A percentile compares a stretch with the other conserved stretches of the same genome.
phyloP scores from a whole-genome alignment of 805 yeast genomes.

The Tetrapisispora iriomotensis region DNA sequence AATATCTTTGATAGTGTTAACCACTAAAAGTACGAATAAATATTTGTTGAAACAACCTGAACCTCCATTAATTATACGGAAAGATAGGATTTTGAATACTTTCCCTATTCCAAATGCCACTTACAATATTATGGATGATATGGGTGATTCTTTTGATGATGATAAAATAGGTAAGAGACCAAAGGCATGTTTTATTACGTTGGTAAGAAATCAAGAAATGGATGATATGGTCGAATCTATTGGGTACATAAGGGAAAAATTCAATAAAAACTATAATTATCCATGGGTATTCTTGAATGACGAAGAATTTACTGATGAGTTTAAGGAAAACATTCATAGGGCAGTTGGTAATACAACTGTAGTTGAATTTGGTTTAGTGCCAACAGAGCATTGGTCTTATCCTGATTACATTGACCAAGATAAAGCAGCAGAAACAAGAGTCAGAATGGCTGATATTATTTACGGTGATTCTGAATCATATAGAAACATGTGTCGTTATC shows the following conservation, averaged over 20 bases:
- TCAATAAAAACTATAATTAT: conserved; percentile 65
- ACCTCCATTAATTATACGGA: background rate
- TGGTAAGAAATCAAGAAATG: conserved; percentile 63
- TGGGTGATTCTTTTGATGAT: conserved; percentile 1
- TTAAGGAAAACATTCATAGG: conserved; percentile 43
- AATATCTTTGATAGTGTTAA: background rate
- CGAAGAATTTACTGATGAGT: conserved; percentile 61
- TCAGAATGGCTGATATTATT: conserved; percentile 42
- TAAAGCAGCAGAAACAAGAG: conserved; percentile 54
- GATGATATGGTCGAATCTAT: conserved; percentile 50
- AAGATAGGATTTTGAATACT: background rate
- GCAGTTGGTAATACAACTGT: conserved; percentile 47
- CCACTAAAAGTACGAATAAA: background rate
- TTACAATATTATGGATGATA: conserved; percentile 3
- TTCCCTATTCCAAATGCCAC: background rate
- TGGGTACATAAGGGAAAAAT: conserved; percentile 65
- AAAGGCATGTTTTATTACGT: conserved; percentile 37
- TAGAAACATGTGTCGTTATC: conserved; percentile 86
- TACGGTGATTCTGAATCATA: conserved; percentile 70
- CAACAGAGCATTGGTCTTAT: conserved; percentile 77
- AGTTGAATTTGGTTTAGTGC: conserved; percentile 63
- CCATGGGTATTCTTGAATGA: conserved; percentile 93
- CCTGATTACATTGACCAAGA: conserved; percentile 72
- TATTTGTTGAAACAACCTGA: background rate
- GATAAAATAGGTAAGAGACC: conserved; percentile 16